These are phyloP conservation scores for Oryza glumipatula DNA, from an alignment of 176 grass and related monocot species.

Conservation along the genomic window DNA sequence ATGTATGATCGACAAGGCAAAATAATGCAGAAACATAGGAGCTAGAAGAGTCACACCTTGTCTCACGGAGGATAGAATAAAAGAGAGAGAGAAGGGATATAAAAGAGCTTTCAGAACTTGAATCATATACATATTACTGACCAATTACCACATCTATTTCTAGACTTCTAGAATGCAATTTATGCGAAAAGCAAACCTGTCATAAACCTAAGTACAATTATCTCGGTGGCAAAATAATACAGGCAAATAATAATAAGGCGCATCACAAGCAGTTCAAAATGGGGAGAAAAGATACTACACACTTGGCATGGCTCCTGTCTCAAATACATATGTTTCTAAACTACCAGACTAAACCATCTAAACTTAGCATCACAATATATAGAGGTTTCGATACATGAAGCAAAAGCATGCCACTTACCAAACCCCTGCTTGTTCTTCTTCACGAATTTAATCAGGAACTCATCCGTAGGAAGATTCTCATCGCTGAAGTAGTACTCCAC, in stretches of 20 bases:
- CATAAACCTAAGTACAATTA: constrained; percentile 6
- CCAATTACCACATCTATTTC: background rate
- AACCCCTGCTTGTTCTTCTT: constrained; percentile 80
- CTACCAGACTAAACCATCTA: background rate
- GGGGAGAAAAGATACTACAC: background rate
- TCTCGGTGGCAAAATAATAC: background rate
- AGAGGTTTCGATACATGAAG: background rate
- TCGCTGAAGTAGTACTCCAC: constrained; percentile 98
- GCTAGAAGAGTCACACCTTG: background rate
- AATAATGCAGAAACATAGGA: constrained; percentile 9
- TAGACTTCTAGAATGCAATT: constrained; percentile 3
- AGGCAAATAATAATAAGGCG: background rate
- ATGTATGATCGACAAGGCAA: constrained; percentile 4
- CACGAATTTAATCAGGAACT: constrained; percentile 69
- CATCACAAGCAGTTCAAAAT: background rate
- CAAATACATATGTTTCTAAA: constrained; percentile 1
- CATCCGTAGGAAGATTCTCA: constrained; percentile 84
- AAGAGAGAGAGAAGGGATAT: background rate
- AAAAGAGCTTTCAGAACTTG: background rate
- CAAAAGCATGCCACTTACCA: constrained; percentile 58
- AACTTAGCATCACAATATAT: background rate
- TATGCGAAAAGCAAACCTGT: background rate
- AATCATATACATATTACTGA: background rate
- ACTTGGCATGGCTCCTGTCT: background rate
- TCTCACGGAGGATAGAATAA: background rate